Percentiles rank a stretch among this genome's conserved stretches.
Conservation (phyloP, 78 protist species). For the slime mould (Dictyostelium discoideum) region DNA sequence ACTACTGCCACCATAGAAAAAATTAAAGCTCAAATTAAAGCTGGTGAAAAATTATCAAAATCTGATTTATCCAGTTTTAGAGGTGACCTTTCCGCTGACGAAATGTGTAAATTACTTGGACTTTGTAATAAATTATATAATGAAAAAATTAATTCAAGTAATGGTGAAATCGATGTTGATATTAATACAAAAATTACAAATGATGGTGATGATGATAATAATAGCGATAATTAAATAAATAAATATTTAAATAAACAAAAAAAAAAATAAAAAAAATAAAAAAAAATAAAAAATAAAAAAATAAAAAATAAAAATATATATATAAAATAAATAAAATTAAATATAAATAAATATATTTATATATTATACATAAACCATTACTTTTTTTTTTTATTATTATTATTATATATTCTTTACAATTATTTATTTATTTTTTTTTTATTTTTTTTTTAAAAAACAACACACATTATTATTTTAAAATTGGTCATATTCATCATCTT, state of each 20-base stretch:
- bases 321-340: background rate
- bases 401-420: background rate
- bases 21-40: background rate
- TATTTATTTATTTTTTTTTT: background rate
- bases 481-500: constrained; percentile 17
- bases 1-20: background rate
- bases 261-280: background rate
- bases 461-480: background rate
- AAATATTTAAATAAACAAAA: background rate
- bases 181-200: background rate
- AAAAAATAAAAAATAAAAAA: background rate
- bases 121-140: background rate
- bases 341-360: background rate
- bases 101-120: background rate
- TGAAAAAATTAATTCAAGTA: background rate
- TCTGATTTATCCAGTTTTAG: background rate
- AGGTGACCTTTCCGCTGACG: constrained; percentile 29
- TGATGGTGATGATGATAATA: background rate
- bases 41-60: constrained; percentile 3
- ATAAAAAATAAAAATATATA: background rate
- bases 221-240: background rate
- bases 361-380: background rate
- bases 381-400: background rate
- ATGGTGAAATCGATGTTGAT: background rate
- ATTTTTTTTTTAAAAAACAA: background rate